phyloP scores from a whole-genome alignment of 2,329 filamentous ascomycete species.

The Paecilomyces fulvus region DNA sequence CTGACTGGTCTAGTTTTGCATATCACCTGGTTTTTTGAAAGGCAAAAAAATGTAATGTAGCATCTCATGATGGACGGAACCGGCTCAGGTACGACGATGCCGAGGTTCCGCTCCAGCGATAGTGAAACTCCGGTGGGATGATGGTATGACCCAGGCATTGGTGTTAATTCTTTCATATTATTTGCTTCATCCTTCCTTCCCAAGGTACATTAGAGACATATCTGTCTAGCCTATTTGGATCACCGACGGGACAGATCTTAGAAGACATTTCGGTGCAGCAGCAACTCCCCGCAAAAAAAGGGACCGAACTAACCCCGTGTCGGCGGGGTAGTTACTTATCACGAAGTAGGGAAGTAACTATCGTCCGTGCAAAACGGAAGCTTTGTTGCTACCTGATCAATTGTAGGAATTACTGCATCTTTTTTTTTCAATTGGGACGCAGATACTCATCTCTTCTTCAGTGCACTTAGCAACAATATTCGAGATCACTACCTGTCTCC shows the following conservation, averaged over 20 bases:
- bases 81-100: background rate
- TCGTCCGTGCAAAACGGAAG: background rate
- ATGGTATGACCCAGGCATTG: background rate
- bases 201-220: background rate
- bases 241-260: background rate
- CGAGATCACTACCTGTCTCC: background rate
- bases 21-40: too few relatives aligned
- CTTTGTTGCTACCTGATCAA: background rate
- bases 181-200: too few relatives aligned
- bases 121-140: background rate
- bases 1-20: too few relatives aligned
- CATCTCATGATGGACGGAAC: too few relatives aligned
- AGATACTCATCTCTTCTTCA: background rate
- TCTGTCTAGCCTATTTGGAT: background rate
- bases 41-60: too few relatives aligned
- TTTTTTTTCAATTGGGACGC: background rate
- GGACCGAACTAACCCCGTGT: background rate
- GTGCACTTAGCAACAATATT: too few relatives aligned
- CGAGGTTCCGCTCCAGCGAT: background rate
- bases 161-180: too few relatives aligned
- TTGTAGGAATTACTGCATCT: background rate
- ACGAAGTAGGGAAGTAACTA: background rate
- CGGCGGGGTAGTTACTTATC: background rate
- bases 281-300: background rate
- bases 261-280: background rate